Conservation (phyloP, 192 early-diverging fungal species). For the Rhizoclosmatium sp. region DNA sequence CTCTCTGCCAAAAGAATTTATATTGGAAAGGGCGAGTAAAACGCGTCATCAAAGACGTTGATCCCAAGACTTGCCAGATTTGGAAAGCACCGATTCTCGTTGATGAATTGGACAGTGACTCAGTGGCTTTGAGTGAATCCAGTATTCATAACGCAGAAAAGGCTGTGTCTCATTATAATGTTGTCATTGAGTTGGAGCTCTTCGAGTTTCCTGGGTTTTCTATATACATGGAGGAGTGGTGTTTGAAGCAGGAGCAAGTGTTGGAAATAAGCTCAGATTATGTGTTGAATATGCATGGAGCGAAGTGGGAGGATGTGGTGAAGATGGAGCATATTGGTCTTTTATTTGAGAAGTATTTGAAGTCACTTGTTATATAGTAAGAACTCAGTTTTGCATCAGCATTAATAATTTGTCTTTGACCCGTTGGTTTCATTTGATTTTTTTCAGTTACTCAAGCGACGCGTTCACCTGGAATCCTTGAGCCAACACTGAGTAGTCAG, state of each 20-base stretch:
- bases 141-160: no score
- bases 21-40: neutral
- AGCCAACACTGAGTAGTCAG: no score
- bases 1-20: neutral
- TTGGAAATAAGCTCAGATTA: neutral
- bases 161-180: neutral
- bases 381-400: no score
- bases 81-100: conserved; percentile 16
- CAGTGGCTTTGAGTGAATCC: conserved; percentile 4
- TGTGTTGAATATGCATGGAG: neutral
- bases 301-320: neutral
- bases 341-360: conserved; percentile 12
- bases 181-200: conserved; percentile 6
- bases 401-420: no score
- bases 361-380: neutral
- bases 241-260: neutral
- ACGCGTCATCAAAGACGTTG: neutral
- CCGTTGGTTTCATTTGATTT: no score
- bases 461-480: no score
- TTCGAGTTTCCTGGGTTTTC: conserved; percentile 6
- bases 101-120: conserved; percentile 3
- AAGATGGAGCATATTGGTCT: neutral
- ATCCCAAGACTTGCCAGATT: neutral
- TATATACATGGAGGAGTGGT: conserved; percentile 5
- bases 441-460: no score